Evolutionary conservation across 2,329 filamentous ascomycete genomes (phyloP), one percentile per base, ranked within the genome.

Genomic region (Emmonsiellopsis sp.): DNA sequence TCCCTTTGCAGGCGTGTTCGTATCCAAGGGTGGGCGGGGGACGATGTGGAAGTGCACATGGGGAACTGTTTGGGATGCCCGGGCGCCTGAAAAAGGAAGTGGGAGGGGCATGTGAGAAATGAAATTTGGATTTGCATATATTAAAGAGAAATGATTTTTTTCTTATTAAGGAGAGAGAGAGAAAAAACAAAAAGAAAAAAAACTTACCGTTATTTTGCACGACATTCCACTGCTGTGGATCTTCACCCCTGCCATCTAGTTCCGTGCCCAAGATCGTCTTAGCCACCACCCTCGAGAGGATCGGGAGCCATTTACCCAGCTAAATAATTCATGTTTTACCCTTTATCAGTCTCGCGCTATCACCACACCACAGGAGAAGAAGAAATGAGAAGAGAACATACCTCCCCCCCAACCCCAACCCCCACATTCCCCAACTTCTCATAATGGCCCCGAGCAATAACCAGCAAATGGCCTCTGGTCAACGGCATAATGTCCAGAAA

Each of bases 1-100:
- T 47, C 60, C 60, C 51, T 58, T 63, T 27, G 58, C 52, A 8
- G 55, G 52, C 14, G 55, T 54, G 11, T 31, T 42, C n/a, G 54
- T 51, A 36, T 69, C 65, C 39, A 66, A 55, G 1, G 70, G 65
- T 45, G 91, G 90, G 39, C 92, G 75, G 0, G 92, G 92, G 36
- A 98, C 94, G 51, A 97, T 80, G 63, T 98, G 93, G 68, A 94
- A 97, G 69, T 98, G 92, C 48, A 94, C 85, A 69, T 97, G 92
- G 21, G 87, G 86, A 2, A 97, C 90, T 13, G 95, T 89, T 72
- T 97, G 92, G 2, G 90, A 90, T 2, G 92, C 92, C 34, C 89
- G 82, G 3, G 84, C 84, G 13, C 92, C 82, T 82, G 60, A 37
- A 2, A 33, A 4, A 2, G n/a, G 14, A 13, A 27, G 8, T 2